Evolutionary conservation across 495 filamentous ascomycete genomes (phyloP), one percentile per base, ranked within the genome.

Genomic region (Penicillium cataractarum): DNA sequence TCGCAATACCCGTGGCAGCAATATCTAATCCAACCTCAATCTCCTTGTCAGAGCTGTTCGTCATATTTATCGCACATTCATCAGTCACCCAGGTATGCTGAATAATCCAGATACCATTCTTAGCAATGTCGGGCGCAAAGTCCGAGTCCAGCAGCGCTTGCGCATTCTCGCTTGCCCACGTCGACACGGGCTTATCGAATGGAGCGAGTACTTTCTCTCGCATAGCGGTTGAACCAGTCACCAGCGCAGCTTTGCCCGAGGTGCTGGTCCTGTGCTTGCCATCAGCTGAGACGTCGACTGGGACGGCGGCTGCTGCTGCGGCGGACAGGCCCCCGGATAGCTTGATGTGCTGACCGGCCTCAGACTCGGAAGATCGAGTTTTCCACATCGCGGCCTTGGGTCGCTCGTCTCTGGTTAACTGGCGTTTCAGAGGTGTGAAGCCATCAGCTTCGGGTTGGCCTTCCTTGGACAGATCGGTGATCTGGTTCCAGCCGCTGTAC

Each of bases 31-130:
- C 63, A n/a, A n/a, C 63, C 42, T 50, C 54, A 33, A 50, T 58
- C 35, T 65, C 63, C 15, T 55, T 59, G 12, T 50, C 52, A 9
- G 58, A 37, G 15, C 32, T 50, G 21, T 55, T 65, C 1, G 31
- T 39, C 59, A 65, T 55, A 13, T 35, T 62, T 19, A 65, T 65
- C 1, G 31, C 35, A 26, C 63, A 62, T 13, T 65, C 63, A 13
- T 40, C 27, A 19, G 63, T 65, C 10, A 50, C 54, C 58, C 59
- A 65, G 5, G 59, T 58, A 2, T 35, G 54, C 9, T 58, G 31
- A n/a, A 65, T 62, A 1, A 59, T 59, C 63, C 63, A 65, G 4
- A 65, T 49, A 0, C 63, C 63, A 55, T 51, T 53, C n/a, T 62
- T 31, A 15, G 57, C 58, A 19, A 65, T 62, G 7, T 61, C 37